Evolutionary conservation across 495 filamentous ascomycete genomes (phyloP).

Genomic region (Aspergillus saccharolyticus): DNA sequence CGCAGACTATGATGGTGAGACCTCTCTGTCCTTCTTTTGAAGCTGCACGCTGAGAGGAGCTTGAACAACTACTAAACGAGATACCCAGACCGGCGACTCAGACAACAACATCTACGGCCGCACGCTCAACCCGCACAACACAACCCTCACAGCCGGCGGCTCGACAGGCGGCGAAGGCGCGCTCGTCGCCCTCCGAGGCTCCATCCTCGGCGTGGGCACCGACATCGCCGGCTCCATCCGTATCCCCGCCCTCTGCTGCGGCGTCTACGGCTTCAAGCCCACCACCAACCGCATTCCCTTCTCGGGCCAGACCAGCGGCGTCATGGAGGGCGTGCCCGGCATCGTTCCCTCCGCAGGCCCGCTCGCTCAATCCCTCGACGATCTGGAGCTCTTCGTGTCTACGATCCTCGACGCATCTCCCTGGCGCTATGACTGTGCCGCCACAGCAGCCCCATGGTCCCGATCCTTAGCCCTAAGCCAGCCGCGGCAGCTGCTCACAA

Average conservation of each 20-base stretch:
- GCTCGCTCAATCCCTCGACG: conserved; percentile 31
- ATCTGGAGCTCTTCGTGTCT: conserved; percentile 28
- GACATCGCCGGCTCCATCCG: conserved; percentile 64
- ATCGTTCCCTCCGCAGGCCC: conserved; percentile 32
- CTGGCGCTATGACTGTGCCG: conserved; percentile 17
- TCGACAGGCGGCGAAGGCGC: conserved; percentile 62
- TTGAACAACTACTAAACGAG: no score
- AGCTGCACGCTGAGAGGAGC: no score
- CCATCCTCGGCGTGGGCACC: conserved; percentile 57
- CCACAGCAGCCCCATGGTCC: conserved; percentile 17
- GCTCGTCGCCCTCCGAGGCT: conserved; percentile 52
- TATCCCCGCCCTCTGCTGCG: conserved; percentile 57
- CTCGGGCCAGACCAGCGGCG: conserved; percentile 31
- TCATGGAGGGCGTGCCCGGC: conserved; percentile 40
- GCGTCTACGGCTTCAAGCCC: conserved; percentile 59
- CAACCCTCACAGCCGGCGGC: conserved; percentile 49
- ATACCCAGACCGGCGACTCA: conserved; percentile 38
- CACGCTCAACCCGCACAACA: conserved; percentile 53
- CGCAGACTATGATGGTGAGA: conserved; percentile 29
- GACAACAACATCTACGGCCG: conserved; percentile 36
- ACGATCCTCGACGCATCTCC: conserved; percentile 14
- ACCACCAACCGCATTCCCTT: conserved; percentile 50
- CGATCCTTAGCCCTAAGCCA: background rate
- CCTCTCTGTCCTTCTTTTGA: background rate
- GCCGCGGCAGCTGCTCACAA: conserved; percentile 27